Conservation (phyloP, 2,329 filamentous ascomycete species). For the Diaporthe australafricana region DNA sequence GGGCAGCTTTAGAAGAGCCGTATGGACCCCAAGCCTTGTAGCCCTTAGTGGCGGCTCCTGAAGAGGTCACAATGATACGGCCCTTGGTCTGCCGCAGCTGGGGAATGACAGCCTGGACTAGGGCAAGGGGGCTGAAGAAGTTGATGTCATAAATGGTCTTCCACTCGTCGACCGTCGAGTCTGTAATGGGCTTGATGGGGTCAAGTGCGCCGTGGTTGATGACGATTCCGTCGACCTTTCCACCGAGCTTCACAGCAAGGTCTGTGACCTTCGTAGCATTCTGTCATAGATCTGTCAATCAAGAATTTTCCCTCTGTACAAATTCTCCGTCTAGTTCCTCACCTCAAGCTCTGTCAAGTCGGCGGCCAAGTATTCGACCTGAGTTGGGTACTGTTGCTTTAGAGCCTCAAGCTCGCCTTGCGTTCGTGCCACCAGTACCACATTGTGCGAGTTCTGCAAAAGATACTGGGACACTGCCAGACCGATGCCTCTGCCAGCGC, state of each 20-base stretch:
- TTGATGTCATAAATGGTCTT: slow-evolving; percentile 83
- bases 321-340: slow-evolving; percentile 31
- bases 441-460: slow-evolving; percentile 65
- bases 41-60: slow-evolving; percentile 75
- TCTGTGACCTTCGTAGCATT: slow-evolving; percentile 72
- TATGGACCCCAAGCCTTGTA: slow-evolving; percentile 85
- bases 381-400: slow-evolving; percentile 61
- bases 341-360: slow-evolving; percentile 68
- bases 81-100: slow-evolving; percentile 77
- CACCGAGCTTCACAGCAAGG: slow-evolving; percentile 75
- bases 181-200: slow-evolving; percentile 78
- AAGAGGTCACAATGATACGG: slow-evolving; percentile 81
- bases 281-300: slow-evolving; percentile 45
- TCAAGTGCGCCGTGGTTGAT: slow-evolving; percentile 88
- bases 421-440: slow-evolving; percentile 69
- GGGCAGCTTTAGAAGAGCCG: slow-evolving; percentile 83
- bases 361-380: slow-evolving; percentile 67
- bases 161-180: slow-evolving; percentile 80
- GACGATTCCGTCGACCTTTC: slow-evolving; percentile 81
- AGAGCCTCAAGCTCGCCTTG: slow-evolving; percentile 60
- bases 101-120: slow-evolving; percentile 79
- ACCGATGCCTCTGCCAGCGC: slow-evolving; percentile 73
- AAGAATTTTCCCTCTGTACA: neutral
- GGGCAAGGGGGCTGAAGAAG: slow-evolving; percentile 82
- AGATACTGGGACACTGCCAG: slow-evolving; percentile 65